Percentiles rank a stretch among this genome's conserved stretches.
These are phyloP conservation scores for Rhizophagus clarus DNA, from an alignment of 192 early-diverging fungal genomes.

Conservation along the genomic window DNA sequence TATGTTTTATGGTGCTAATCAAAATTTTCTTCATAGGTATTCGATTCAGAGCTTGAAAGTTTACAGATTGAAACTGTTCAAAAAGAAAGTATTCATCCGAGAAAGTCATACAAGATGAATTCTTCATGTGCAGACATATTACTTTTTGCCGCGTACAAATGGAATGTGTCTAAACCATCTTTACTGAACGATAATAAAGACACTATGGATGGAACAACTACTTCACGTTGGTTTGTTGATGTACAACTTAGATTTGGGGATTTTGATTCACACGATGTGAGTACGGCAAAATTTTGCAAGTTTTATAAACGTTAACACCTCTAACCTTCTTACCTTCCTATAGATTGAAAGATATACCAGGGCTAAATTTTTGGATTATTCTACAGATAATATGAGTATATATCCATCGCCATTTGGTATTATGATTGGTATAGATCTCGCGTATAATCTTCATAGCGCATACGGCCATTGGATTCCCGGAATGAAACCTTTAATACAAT, in stretches of 20 bases:
- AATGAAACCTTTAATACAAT: conserved; percentile 96
- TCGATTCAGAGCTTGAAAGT: conserved; percentile 97
- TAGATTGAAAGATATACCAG: conserved; percentile 94
- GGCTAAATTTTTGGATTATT: conserved; percentile 98
- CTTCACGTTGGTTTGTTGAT: conserved; percentile 98
- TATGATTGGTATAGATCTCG: conserved; percentile 97
- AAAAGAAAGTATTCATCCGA: conserved; percentile 98
- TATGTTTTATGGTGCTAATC: neutral
- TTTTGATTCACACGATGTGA: conserved; percentile 92
- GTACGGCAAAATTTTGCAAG: neutral
- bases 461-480: conserved; percentile 99
- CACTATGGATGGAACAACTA: conserved; percentile 95
- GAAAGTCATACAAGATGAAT: conserved; percentile 99
- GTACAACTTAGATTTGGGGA: conserved; percentile 98
- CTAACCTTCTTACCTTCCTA: neutral
- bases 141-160: conserved; percentile 96
- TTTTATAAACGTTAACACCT: neutral
- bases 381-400: conserved; percentile 97
- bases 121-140: conserved; percentile 91
- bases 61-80: conserved; percentile 98
- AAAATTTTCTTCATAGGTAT: conserved; percentile 71
- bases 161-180: conserved; percentile 95
- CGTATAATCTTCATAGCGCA: conserved; percentile 91
- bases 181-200: conserved; percentile 92
- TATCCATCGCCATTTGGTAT: conserved; percentile 98